These are phyloP conservation scores for Sclerotinia nivalis DNA, from an alignment of 2,329 filamentous ascomycete genomes.

Conservation along the genomic window DNA sequence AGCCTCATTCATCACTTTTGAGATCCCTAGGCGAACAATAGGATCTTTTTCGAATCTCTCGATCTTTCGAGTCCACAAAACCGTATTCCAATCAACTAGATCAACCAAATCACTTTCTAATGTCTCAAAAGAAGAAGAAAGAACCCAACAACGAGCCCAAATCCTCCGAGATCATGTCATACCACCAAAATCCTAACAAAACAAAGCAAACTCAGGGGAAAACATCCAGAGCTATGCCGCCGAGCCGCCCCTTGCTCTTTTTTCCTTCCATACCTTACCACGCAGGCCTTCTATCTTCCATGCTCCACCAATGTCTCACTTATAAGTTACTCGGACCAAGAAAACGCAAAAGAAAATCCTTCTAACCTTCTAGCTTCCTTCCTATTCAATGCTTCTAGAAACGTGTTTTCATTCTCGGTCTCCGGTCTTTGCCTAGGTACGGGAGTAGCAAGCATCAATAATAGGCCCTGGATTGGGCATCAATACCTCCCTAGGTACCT, in stretches of 20 bases:
- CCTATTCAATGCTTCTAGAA: not conserved
- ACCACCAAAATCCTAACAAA: not conserved
- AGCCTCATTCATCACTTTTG: not conserved
- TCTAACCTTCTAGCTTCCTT: constrained; percentile 15
- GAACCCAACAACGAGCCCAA: not conserved
- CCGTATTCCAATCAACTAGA: not conserved
- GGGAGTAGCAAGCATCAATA: not conserved
- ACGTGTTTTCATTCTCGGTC: not conserved
- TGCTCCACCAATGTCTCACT: constrained; percentile 4
- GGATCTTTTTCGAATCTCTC: not conserved
- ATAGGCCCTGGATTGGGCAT: not conserved
- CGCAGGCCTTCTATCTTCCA: not conserved
- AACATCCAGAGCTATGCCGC: constrained; percentile 1
- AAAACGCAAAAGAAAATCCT: not conserved
- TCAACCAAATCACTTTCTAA: not conserved
- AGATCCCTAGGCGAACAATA: not conserved
- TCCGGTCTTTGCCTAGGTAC: not conserved
- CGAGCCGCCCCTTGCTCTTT: constrained; percentile 9
- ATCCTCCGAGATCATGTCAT: not conserved
- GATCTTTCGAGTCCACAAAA: not conserved
- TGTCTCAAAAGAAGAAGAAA: not conserved
- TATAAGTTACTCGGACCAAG: not conserved
- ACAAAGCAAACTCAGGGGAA: constrained; percentile 6
- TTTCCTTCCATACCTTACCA: not conserved
- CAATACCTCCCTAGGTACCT: constrained; percentile 1